A percentile compares a stretch with the other conserved stretches of the same genome.
Conservation (phyloP, 2,329 filamentous ascomycete species). For the Neopestalotiopsis sp. region DNA sequence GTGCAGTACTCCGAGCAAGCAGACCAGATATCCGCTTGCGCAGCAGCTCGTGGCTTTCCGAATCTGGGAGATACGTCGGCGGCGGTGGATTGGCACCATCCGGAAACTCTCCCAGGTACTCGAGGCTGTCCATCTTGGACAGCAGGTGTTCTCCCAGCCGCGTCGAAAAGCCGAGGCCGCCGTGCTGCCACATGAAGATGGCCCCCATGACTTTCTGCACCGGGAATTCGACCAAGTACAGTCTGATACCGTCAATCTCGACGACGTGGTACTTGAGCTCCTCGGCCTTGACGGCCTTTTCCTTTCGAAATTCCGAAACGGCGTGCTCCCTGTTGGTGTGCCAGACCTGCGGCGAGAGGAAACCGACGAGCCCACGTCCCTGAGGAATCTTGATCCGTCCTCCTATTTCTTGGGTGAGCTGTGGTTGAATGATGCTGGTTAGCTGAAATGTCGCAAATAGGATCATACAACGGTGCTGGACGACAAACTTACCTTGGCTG, state of each 20-base stretch:
- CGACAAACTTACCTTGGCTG: slow-evolving; percentile 34
- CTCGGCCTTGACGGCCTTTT: slow-evolving; percentile 38
- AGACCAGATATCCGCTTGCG: slow-evolving; percentile 47
- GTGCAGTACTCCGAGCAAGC: slow-evolving; percentile 45
- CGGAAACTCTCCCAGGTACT: slow-evolving; percentile 38
- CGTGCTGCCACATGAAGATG: slow-evolving; percentile 50
- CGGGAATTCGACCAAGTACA: slow-evolving; percentile 52
- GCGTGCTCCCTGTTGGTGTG: slow-evolving; percentile 35
- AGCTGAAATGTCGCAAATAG: no score
- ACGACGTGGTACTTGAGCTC: slow-evolving; percentile 47
- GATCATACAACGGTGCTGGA: neutral
- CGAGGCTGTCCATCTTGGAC: slow-evolving; percentile 38
- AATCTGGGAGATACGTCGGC: slow-evolving; percentile 47
- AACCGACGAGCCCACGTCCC: slow-evolving; percentile 34
- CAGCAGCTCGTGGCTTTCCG: slow-evolving; percentile 43
- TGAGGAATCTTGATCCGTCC: slow-evolving; percentile 35
- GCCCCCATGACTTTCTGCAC: slow-evolving; percentile 40
- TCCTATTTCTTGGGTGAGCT: slow-evolving; percentile 46
- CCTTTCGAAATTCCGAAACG: slow-evolving; percentile 40
- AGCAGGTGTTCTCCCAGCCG: slow-evolving; percentile 52
- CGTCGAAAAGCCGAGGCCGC: slow-evolving; percentile 52
- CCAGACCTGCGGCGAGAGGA: slow-evolving; percentile 35
- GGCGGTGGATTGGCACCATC: slow-evolving; percentile 30
- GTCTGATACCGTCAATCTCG: slow-evolving; percentile 45
- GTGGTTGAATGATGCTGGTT: neutral